phyloP scores from a whole-genome alignment of 2,329 filamentous ascomycete genomes.

The Sclerotinia sclerotiorum region DNA sequence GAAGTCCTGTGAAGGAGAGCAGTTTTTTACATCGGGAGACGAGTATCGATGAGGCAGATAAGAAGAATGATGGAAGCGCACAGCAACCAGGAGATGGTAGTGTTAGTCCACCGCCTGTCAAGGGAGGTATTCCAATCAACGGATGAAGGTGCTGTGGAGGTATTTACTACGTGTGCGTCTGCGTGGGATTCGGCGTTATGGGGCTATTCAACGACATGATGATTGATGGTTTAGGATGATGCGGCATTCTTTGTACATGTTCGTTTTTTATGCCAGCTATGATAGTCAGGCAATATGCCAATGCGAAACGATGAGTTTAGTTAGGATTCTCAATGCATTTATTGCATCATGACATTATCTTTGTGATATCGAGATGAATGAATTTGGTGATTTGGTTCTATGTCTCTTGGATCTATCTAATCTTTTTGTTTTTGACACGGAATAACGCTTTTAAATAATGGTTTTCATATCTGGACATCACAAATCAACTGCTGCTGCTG shows the following conservation, averaged over 20 bases:
- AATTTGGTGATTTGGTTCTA: neutral
- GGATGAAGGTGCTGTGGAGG: conserved; percentile 46
- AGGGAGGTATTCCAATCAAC: conserved; percentile 63
- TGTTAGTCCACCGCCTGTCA: conserved; percentile 47
- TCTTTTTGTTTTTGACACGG: neutral
- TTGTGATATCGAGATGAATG: conserved; percentile 3
- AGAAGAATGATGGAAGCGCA: conserved; percentile 42
- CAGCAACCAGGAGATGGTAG: conserved; percentile 36
- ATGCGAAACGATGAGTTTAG: conserved; percentile 20
- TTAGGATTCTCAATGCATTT: conserved; percentile 2
- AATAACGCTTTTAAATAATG: conserved; percentile 14
- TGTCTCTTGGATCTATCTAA: conserved; percentile 14
- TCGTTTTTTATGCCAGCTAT: conserved; percentile 21
- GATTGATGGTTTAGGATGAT: conserved; percentile 21
- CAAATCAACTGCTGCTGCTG: conserved; percentile 64
- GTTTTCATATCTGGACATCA: conserved; percentile 20
- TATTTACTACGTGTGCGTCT: conserved; percentile 19
- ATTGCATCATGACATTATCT: conserved; percentile 1
- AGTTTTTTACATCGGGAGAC: conserved; percentile 84
- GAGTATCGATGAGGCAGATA: conserved; percentile 60
- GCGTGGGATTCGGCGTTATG: conserved; percentile 24
- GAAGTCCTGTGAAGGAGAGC: conserved; percentile 87
- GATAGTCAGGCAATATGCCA: conserved; percentile 19
- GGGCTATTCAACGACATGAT: conserved; percentile 21
- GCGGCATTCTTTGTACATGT: conserved; percentile 25